phyloP scores from a whole-genome alignment of 345 rosid genomes.

The Nephelium lappaceum region DNA sequence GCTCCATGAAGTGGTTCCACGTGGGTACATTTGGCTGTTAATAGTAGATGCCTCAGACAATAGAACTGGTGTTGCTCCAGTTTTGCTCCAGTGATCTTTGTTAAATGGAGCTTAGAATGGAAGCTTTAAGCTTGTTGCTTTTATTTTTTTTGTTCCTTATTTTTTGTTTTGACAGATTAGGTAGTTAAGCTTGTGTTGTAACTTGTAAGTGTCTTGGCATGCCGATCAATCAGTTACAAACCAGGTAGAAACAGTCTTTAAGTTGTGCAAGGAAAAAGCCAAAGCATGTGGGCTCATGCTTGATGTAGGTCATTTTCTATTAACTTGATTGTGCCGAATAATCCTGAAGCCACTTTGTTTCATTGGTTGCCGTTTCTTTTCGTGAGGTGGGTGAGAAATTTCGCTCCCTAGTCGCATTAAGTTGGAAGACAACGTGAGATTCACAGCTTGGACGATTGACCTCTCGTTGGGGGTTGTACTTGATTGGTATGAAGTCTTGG shows the following conservation, averaged over 20 bases:
- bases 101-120: constrained; percentile 19
- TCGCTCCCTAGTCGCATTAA: background rate
- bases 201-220: constrained; percentile 14
- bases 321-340: constrained; percentile 8
- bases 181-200: constrained; percentile 24
- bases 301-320: constrained; percentile 14
- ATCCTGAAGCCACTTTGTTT: background rate
- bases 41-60: constrained; percentile 31
- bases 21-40: constrained; percentile 33
- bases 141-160: background rate
- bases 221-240: constrained; percentile 13
- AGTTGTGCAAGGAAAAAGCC: constrained; percentile 17
- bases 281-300: constrained; percentile 15
- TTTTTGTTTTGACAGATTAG: constrained; percentile 24
- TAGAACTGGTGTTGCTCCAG: constrained; percentile 13
- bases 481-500: no score
- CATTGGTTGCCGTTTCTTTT: background rate
- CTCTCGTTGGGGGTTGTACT: background rate
- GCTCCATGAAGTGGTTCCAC: background rate
- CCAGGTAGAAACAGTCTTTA: background rate
- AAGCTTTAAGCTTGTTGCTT: background rate
- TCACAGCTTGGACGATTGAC: background rate
- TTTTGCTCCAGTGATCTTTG: constrained; percentile 13
- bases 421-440: no score
- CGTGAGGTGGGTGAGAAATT: background rate